Base-by-base conservation (phyloP, 495 filamentous ascomycete species). In the Aspergillus egyptiacus region DNA sequence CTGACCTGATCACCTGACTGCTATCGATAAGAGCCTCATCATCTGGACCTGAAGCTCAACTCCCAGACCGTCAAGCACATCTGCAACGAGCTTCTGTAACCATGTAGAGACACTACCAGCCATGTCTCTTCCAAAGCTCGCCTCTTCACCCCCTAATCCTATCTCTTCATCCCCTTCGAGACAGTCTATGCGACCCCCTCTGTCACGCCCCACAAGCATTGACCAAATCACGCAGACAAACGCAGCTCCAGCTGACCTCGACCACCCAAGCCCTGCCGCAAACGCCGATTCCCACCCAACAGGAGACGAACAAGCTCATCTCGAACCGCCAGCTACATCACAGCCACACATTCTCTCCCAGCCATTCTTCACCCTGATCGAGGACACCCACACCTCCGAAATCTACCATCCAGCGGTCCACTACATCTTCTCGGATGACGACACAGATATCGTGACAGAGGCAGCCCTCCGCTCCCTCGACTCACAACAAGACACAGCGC, bases 341-440 rank as follows among this genome's bases (percentile, higher is more conserved):
- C 51, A 59, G 50, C 55, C 48, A 6, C 40, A 44, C 1, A 44
- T 44, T 20, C 57, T 57, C 27, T 72, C 74, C 55, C 65, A 69
- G 41, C 72, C 74, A 28, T 75, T 79, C 70, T 76, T 78, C 73
- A 76, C 69, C 46, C 62, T 79, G 47, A 69, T 77, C 56, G 69
- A 75, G 59, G 73, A 71, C 57, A 58, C 63, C 41, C 65, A 67
- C 52, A 67, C 64, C 19, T 61, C 62, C 19, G 69, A 67, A 39
- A 69, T 87, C 66, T 76, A 91, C 65, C 91, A 94, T 52, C 81
- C 83, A 17, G 81, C 76, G 32, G 82, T 95, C 2, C 89, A 91
- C 73, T 97, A 97, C 69, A 79, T 96, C 51, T 97, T 95, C 69
- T 77, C 76, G 54, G 85, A 91, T 59, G 89, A 95, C 66, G 75